These are phyloP conservation scores for Brassica napus DNA, from an alignment of 345 rosid species.

Conservation along the genomic window DNA sequence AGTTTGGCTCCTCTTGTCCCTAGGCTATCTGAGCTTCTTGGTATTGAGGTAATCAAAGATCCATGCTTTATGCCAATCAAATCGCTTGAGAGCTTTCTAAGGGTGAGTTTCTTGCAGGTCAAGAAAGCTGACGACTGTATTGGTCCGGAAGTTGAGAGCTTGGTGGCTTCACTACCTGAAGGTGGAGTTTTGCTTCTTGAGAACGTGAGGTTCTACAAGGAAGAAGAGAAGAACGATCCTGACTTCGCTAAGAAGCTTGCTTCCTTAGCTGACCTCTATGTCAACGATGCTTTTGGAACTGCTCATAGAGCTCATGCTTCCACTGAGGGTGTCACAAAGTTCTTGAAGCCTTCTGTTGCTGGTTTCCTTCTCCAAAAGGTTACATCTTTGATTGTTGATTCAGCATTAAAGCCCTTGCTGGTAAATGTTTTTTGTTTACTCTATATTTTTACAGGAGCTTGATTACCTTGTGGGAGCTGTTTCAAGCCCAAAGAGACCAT, in stretches of 20 bases:
- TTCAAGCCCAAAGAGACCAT: neutral
- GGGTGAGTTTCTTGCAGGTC: conserved; percentile 47
- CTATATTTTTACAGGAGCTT: conserved; percentile 54
- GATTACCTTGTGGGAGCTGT: conserved; percentile 20
- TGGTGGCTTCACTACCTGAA: conserved; percentile 64
- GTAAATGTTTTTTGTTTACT: conserved; percentile 1
- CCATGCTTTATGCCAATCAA: neutral
- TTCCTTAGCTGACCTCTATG: conserved; percentile 76
- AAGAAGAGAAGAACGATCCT: conserved; percentile 95
- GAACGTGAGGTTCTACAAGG: conserved; percentile 88
- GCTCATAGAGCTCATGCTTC: conserved; percentile 94
- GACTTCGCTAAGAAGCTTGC: conserved; percentile 94
- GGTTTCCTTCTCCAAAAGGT: conserved; percentile 96
- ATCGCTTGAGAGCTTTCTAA: neutral
- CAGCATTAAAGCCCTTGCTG: too few species aligned
- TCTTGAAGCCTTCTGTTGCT: conserved; percentile 86
- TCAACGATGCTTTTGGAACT: conserved; percentile 88
- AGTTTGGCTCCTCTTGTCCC: conserved; percentile 94
- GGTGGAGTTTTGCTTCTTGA: conserved; percentile 87
- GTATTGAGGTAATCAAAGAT: conserved; percentile 53
- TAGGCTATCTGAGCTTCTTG: conserved; percentile 85
- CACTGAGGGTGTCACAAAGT: conserved; percentile 37
- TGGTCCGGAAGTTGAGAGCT: conserved; percentile 72
- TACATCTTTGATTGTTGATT: too few species aligned
- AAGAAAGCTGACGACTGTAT: conserved; percentile 83